phyloP scores from a whole-genome alignment of 2,329 filamentous ascomycete genomes.

The Colletotrichum ledebouriae region DNA sequence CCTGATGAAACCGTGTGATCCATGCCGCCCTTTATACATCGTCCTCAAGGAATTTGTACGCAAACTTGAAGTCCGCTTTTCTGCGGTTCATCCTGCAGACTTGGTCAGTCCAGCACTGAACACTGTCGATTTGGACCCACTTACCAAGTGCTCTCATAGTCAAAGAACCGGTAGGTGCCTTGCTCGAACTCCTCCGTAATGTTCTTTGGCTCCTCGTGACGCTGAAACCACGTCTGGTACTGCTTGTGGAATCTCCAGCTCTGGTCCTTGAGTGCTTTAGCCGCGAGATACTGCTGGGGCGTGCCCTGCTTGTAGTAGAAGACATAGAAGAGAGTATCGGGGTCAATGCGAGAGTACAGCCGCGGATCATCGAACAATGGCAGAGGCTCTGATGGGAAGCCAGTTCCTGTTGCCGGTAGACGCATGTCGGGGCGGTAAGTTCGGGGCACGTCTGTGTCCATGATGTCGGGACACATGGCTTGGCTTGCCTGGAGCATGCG shows the following conservation, averaged over 20 bases:
- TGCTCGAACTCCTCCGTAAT: conserved; percentile 99
- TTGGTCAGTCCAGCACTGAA: conserved; percentile 45
- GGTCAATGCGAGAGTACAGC: conserved; percentile 90
- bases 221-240: conserved; percentile 99
- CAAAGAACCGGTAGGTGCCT: conserved; percentile 98
- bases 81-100: conserved; percentile 91
- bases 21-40: conserved; percentile 70
- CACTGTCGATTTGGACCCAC: conserved; percentile 50
- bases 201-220: conserved; percentile 97
- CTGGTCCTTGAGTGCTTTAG: conserved; percentile 97
- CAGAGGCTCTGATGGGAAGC: conserved; percentile 94
- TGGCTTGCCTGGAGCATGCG: conserved; percentile 83
- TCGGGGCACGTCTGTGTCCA: conserved; percentile 85
- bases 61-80: conserved; percentile 98
- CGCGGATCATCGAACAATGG: conserved; percentile 91
- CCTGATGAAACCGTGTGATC: conserved; percentile 39
- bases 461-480: conserved; percentile 77
- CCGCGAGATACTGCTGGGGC: conserved; percentile 94
- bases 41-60: conserved; percentile 97
- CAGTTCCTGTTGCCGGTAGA: conserved; percentile 79
- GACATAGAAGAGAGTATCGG: conserved; percentile 96
- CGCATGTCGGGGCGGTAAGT: conserved; percentile 88
- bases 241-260: conserved; percentile 99
- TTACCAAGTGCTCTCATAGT: conserved; percentile 99
- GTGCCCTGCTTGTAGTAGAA: conserved; percentile 99